These are phyloP conservation scores for Anacardium occidentale DNA, from an alignment of 345 rosid genomes.

Conservation along the genomic window DNA sequence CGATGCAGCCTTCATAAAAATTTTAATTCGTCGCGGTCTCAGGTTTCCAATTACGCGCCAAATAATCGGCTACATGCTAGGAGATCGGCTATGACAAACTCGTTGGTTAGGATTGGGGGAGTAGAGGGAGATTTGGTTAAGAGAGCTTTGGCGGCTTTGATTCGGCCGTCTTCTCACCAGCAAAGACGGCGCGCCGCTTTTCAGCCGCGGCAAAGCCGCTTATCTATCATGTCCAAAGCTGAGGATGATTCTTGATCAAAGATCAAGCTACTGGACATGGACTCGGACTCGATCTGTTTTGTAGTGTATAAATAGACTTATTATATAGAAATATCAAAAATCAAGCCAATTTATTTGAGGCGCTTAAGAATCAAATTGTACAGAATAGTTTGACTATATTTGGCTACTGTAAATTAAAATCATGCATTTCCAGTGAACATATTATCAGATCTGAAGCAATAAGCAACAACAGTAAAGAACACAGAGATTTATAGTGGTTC, in stretches of 20 bases:
- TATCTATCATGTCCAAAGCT: slow-evolving; percentile 46
- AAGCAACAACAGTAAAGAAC: too few relatives aligned
- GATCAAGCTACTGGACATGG: not conserved
- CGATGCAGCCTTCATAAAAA: slow-evolving; percentile 71
- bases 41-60: slow-evolving; percentile 31
- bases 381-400: too few relatives aligned
- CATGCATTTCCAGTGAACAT: too few relatives aligned
- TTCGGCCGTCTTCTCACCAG: slow-evolving; percentile 54
- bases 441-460: too few relatives aligned
- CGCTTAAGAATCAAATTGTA: not conserved
- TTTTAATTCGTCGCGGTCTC: slow-evolving; percentile 15
- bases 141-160: slow-evolving; percentile 52
- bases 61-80: slow-evolving; percentile 55
- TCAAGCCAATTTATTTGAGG: slow-evolving; percentile 8
- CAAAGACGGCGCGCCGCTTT: slow-evolving; percentile 52
- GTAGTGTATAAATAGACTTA: not conserved
- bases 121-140: slow-evolving; percentile 67
- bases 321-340: not conserved
- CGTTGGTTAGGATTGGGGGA: slow-evolving; percentile 61
- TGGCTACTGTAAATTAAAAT: too few relatives aligned
- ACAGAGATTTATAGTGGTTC: too few relatives aligned
- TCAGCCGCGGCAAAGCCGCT: slow-evolving; percentile 73
- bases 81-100: slow-evolving; percentile 77
- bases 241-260: slow-evolving; percentile 23
- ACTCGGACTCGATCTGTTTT: not conserved